Conservation (phyloP, 768 basidiomycete genomes). For the Dentipellis sp. region DNA sequence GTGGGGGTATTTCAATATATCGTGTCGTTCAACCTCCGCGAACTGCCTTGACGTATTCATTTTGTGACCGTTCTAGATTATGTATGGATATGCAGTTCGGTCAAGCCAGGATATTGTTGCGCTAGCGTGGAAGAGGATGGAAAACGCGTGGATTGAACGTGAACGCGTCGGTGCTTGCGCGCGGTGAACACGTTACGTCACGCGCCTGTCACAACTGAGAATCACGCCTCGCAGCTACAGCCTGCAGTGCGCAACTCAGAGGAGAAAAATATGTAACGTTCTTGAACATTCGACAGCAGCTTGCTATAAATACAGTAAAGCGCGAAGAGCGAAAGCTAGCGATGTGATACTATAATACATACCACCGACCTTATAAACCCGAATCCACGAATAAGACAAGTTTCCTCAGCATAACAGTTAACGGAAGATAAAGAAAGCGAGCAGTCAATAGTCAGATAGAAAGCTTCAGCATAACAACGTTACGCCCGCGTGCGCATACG, state of each 20-base stretch:
- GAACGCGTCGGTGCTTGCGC: not conserved
- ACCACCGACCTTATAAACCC: not conserved
- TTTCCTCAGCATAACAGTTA: not conserved
- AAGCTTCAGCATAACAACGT: no score
- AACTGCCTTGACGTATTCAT: not conserved
- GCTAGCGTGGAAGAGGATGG: not conserved
- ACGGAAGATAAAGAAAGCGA: not conserved
- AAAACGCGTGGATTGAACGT: not conserved
- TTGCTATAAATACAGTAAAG: not conserved
- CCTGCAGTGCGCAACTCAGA: not conserved
- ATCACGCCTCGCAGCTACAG: not conserved
- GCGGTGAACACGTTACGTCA: conserved; percentile 2
- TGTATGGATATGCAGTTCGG: no score
- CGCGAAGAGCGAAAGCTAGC: not conserved
- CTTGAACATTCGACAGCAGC: not conserved
- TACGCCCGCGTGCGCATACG: conserved; percentile 1
- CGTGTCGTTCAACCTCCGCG: conserved; percentile 19
- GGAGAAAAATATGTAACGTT: not conserved
- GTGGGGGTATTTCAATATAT: conserved; percentile 43
- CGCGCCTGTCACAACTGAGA: not conserved
- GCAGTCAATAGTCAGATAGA: no score
- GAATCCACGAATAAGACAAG: not conserved
- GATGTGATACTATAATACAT: not conserved
- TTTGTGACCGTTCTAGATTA: no score
- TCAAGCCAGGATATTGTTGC: no score